Conservation (phyloP, 2,329 filamentous ascomycete genomes). For the Fusarium robinianum region DNA sequence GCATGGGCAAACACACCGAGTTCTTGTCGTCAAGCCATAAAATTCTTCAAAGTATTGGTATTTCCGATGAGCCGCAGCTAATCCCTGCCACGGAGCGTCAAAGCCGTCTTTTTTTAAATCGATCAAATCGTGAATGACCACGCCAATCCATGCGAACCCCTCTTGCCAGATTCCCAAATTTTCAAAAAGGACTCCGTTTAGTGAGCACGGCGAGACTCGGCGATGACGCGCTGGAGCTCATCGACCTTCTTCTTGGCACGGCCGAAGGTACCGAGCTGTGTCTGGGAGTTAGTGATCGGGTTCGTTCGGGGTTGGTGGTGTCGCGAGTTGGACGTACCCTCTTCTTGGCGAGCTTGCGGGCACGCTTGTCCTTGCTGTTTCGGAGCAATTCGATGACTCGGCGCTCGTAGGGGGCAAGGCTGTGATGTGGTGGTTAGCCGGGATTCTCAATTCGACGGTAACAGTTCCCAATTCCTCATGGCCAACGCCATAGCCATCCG, state of each 20-base stretch:
- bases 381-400: conserved; percentile 98
- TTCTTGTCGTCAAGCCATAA: conserved; percentile 33
- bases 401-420: conserved; percentile 94
- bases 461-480: background rate
- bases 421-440: conserved; percentile 43
- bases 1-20: conserved; percentile 17
- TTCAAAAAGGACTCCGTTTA: conserved; percentile 48
- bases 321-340: conserved; percentile 66
- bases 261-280: conserved; percentile 93
- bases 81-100: conserved; percentile 40
- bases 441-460: background rate
- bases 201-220: conserved; percentile 80
- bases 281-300: conserved; percentile 31
- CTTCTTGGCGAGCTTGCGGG: conserved; percentile 99
- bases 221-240: conserved; percentile 97
- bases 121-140: conserved; percentile 44
- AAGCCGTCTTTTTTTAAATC: conserved; percentile 39
- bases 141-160: conserved; percentile 44
- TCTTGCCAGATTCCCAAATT: conserved; percentile 38
- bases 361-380: conserved; percentile 99
- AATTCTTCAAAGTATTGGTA: conserved; percentile 41
- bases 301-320: background rate
- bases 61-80: conserved; percentile 43
- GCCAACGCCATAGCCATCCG: too few species aligned
- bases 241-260: conserved; percentile 99